These are phyloP conservation scores for Nigrograna mackinnonii DNA, from an alignment of 2,329 filamentous ascomycete species.

Conservation along the genomic window DNA sequence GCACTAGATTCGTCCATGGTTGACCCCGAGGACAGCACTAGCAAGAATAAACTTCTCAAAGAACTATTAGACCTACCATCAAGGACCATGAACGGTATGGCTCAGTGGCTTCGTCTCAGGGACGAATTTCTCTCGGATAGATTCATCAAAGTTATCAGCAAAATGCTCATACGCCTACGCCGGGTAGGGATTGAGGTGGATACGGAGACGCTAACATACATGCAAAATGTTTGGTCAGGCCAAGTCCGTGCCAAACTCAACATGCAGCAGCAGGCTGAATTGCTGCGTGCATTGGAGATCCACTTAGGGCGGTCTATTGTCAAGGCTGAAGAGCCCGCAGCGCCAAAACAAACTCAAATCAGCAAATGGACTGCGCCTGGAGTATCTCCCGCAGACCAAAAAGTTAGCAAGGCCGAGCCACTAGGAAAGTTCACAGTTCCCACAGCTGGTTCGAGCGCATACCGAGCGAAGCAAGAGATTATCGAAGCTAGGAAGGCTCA, in stretches of 20 bases:
- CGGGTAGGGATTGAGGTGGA: conserved; percentile 76
- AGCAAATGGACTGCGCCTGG: conserved; percentile 44
- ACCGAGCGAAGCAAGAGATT: conserved; percentile 31
- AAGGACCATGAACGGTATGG: conserved; percentile 68
- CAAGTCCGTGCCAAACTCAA: conserved; percentile 78
- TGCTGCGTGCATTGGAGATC: conserved; percentile 65
- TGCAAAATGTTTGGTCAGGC: conserved; percentile 68
- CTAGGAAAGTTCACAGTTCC: conserved; percentile 30
- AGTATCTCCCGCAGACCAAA: conserved; percentile 17
- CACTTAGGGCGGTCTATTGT: conserved; percentile 45
- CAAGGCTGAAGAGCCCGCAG: conserved; percentile 33
- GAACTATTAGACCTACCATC: conserved; percentile 68
- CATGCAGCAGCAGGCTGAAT: conserved; percentile 80
- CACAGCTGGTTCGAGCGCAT: conserved; percentile 28
- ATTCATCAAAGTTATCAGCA: conserved; percentile 79
- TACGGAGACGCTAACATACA: conserved; percentile 60
- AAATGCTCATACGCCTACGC: conserved; percentile 80
- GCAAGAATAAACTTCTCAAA: conserved; percentile 44
- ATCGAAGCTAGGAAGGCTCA: conserved; percentile 20
- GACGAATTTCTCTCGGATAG: conserved; percentile 84
- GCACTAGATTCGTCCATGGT: conserved; percentile 56
- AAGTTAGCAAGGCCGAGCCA: conserved; percentile 30
- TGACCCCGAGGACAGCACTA: conserved; percentile 40
- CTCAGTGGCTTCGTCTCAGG: conserved; percentile 86
- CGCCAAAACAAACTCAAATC: conserved; percentile 44